Base-by-base conservation (phyloP, 164 flowering plant genomes). In the Cinnamomum micranthum region DNA sequence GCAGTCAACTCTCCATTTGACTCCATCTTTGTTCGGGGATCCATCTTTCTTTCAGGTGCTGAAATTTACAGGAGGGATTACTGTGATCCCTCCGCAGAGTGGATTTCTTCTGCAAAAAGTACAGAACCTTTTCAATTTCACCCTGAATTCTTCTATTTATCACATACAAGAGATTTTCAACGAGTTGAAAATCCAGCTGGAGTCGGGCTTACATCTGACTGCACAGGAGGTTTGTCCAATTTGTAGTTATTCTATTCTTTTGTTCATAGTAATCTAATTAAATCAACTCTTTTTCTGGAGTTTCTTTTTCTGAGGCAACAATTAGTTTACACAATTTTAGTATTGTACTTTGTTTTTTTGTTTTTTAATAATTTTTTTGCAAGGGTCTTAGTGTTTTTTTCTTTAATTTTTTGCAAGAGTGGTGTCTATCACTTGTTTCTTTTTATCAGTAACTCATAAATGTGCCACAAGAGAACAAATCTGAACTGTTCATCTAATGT, bases 1-100 rank as follows among this genome's bases (percentile, higher is more conserved):
- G 19, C 91, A 87, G 76, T 65, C 81, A 24, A 64, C 76, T 68
- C 88, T 92, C 41, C 86, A 81, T 25, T 69, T 90, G 82, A 87
- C 87, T 20, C 58, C 80, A 28, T 80, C 90, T 27, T 84, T 92
- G 86, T 92, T 92, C 81, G 98, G 97, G 28, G 81, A 81, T 20
- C 87, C 98, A 17, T 82, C 69, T 65, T 81, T 78, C 33, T 94
- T 94, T 80, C 92, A 91, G 78, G 95, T 94, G 81, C 84, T 94
- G 65, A 94, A 90, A 79, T 92, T 92, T 66, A 83, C 74, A 1
- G 96, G 91, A 63, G 97, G 98, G 77, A 90, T 94, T 60, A 91
- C 93, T 50, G 87, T 89, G 27, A 84, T 75, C 78, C 98, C 98
- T 51, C 83, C 68, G 1, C 96, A 94, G 79, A 82, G 62, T 63